phyloP scores from a whole-genome alignment of 768 basidiomycete genomes.

The Tricholoma furcatifolium region DNA sequence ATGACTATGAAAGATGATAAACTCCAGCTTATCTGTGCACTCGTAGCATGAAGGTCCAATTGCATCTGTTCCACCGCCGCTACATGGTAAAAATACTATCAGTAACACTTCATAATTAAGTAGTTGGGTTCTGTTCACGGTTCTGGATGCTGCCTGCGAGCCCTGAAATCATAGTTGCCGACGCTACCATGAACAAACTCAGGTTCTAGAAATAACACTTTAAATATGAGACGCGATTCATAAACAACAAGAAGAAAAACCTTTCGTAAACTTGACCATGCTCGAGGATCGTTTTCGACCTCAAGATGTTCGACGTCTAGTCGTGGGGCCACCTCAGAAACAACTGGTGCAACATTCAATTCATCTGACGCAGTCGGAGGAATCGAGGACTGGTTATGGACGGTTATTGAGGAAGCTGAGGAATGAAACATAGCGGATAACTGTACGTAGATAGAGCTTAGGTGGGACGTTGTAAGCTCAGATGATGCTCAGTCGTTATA shows the following conservation, averaged over 20 bases:
- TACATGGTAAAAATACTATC: conserved; percentile 22
- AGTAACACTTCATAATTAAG: not conserved
- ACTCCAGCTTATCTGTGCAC: conserved; percentile 61
- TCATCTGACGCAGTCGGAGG: not conserved
- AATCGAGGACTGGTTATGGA: conserved; percentile 5
- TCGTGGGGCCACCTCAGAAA: not conserved
- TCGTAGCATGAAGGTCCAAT: conserved; percentile 55
- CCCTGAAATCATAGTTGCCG: conserved; percentile 58
- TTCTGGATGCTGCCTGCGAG: conserved; percentile 62
- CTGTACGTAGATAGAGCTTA: not conserved
- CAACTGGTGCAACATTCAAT: not conserved
- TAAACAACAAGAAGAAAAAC: conserved; percentile 24
- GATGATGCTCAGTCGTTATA: conserved; percentile 8
- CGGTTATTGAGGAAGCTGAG: conserved; percentile 7
- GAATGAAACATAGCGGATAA: conserved; percentile 4
- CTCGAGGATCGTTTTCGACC: conserved; percentile 60
- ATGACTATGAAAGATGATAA: conserved; percentile 72
- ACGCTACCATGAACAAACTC: conserved; percentile 45
- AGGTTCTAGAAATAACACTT: conserved; percentile 31
- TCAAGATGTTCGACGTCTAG: conserved; percentile 51
- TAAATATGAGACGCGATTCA: not conserved
- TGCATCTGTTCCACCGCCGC: conserved; percentile 66
- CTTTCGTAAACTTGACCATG: conserved; percentile 58
- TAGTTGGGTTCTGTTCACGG: conserved; percentile 36
- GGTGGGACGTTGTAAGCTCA: not conserved